These are phyloP conservation scores for Naganishia vishniacii DNA, from an alignment of 768 basidiomycete genomes.

Conservation along the genomic window DNA sequence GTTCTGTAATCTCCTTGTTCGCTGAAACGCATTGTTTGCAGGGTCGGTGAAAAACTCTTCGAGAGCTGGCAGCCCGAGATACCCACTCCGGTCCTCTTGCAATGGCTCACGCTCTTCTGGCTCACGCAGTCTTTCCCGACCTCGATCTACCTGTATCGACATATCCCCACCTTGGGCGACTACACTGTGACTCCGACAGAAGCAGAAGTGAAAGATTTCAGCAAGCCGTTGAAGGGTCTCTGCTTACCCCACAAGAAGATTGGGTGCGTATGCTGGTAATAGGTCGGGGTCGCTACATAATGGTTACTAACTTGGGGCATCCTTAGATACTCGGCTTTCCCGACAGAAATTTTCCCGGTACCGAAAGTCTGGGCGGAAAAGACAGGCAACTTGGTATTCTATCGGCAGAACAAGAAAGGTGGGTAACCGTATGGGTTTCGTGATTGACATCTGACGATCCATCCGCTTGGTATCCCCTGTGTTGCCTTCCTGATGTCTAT, in stretches of 20 bases:
- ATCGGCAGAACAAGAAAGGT: slow-evolving; percentile 41
- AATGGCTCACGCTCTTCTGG: slow-evolving; percentile 43
- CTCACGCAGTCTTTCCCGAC: slow-evolving; percentile 38
- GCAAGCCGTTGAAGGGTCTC: slow-evolving; percentile 15
- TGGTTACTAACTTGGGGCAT: too few relatives aligned
- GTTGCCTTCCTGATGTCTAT: too few relatives aligned
- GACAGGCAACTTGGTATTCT: slow-evolving; percentile 41
- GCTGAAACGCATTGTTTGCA: slow-evolving; percentile 11
- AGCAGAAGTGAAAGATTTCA: background rate
- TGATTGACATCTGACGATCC: background rate
- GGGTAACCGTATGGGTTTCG: slow-evolving; percentile 20
- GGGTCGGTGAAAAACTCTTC: slow-evolving; percentile 48
- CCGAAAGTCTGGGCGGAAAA: slow-evolving; percentile 41
- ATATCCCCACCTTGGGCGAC: slow-evolving; percentile 2
- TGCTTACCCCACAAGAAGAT: slow-evolving; percentile 32
- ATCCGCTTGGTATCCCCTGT: background rate
- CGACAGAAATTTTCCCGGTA: slow-evolving; percentile 39
- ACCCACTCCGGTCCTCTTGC: slow-evolving; percentile 36
- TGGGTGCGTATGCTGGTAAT: too few relatives aligned
- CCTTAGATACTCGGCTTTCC: slow-evolving; percentile 44
- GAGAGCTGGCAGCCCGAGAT: slow-evolving; percentile 39
- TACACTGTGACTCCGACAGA: background rate
- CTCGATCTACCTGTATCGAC: slow-evolving; percentile 42
- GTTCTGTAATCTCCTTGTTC: background rate
- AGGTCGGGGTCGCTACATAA: too few relatives aligned